phyloP scores from a whole-genome alignment of 2,329 filamentous ascomycete species.

The Cladobotryum protrusum region DNA sequence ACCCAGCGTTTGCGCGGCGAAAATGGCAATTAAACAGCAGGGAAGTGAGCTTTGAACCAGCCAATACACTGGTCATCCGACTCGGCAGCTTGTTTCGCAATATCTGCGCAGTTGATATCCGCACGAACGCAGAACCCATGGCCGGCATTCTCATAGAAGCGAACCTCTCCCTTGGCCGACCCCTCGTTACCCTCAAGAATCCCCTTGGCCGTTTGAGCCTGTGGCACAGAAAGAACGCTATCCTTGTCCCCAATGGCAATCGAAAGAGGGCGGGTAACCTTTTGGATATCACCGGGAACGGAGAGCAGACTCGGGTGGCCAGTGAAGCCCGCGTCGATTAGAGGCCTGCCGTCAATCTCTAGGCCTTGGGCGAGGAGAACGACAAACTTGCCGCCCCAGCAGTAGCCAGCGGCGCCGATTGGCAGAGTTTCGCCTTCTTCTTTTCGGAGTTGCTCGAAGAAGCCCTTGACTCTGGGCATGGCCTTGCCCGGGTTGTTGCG shows the following conservation, averaged over 20 bases:
- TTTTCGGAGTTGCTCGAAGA: constrained; percentile 31
- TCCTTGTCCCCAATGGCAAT: constrained; percentile 43
- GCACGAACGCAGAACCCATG: constrained; percentile 38
- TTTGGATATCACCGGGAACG: constrained; percentile 42
- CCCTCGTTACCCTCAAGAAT: constrained; percentile 30
- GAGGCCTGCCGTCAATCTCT: constrained; percentile 24
- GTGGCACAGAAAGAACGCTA: constrained; percentile 27
- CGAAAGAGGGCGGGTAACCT: constrained; percentile 37
- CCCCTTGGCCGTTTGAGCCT: constrained; percentile 27
- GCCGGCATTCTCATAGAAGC: constrained; percentile 31
- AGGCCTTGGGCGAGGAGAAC: constrained; percentile 40
- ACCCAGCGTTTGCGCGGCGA: no score
- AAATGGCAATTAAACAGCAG: no score
- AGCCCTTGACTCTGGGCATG: constrained; percentile 29
- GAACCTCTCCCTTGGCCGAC: constrained; percentile 28
- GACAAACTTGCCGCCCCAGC: constrained; percentile 55
- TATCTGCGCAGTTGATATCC: constrained; percentile 20
- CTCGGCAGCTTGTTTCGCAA: constrained; percentile 21
- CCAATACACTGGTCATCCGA: constrained; percentile 29
- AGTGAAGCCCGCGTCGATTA: constrained; percentile 47
- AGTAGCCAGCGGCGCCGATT: constrained; percentile 53
- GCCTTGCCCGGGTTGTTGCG: constrained; percentile 25
- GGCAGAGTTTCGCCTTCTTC: constrained; percentile 24
- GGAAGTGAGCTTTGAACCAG: constrained; percentile 27
- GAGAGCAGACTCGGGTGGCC: constrained; percentile 46